phyloP scores from a whole-genome alignment of 805 yeast genomes.

The Monosporozyma yasuniensis region DNA sequence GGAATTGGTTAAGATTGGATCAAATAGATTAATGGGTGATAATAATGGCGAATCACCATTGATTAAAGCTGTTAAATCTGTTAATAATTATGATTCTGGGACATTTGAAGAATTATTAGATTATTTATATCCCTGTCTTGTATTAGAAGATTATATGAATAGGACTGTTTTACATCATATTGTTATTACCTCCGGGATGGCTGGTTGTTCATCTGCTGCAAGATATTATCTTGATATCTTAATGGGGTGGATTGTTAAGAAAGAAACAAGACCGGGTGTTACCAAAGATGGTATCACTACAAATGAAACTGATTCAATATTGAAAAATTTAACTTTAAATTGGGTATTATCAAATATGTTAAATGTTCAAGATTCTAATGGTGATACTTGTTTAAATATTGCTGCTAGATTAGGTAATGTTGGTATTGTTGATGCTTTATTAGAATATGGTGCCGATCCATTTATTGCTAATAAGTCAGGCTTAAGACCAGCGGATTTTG shows the following conservation, averaged over 20 bases:
- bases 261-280: conserved; percentile 13
- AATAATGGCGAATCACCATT: conserved; percentile 82
- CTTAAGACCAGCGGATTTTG: conserved; percentile 78
- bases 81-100: conserved; percentile 73
- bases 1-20: conserved; percentile 57
- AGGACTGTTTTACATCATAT: conserved; percentile 85
- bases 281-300: conserved; percentile 1
- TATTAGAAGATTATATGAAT: conserved; percentile 55
- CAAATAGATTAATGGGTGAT: conserved; percentile 60
- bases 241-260: conserved; percentile 66
- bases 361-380: conserved; percentile 85
- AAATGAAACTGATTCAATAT: conserved; percentile 33
- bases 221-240: conserved; percentile 64
- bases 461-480: conserved; percentile 76
- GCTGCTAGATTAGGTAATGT: conserved; percentile 84
- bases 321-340: conserved; percentile 42
- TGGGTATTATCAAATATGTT: conserved; percentile 61
- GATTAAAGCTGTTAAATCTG: conserved; percentile 60
- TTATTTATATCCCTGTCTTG: conserved; percentile 64
- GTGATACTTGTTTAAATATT: conserved; percentile 90
- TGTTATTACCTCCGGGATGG: conserved; percentile 67
- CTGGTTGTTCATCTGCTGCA: conserved; percentile 63
- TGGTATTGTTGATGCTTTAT: conserved; percentile 66
- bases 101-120: conserved; percentile 65
- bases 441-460: conserved; percentile 85